Conservation (phyloP, 257 asterid genomes). For the Cinchona pubescens region DNA sequence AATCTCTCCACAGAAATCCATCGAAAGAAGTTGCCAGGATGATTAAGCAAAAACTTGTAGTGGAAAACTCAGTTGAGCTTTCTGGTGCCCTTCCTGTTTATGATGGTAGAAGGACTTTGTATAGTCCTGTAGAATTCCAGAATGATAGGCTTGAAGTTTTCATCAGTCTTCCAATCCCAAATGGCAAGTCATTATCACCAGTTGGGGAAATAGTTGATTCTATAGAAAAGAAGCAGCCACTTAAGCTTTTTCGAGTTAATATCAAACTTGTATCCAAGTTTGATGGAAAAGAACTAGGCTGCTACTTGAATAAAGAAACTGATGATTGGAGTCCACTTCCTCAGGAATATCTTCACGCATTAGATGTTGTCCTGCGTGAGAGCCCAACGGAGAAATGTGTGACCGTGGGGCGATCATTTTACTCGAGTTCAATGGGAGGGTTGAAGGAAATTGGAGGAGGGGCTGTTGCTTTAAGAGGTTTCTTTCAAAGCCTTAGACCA, state of each 20-base stretch:
- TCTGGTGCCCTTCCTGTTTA: slow-evolving; percentile 69
- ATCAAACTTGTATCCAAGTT: slow-evolving; percentile 79
- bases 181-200: slow-evolving; percentile 17
- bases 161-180: slow-evolving; percentile 59
- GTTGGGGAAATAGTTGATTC: slow-evolving; percentile 16
- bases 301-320: slow-evolving; percentile 44
- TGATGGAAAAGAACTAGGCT: slow-evolving; percentile 55
- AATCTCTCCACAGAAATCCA: slow-evolving; percentile 72
- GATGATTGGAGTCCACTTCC: slow-evolving; percentile 62
- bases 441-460: slow-evolving; percentile 84
- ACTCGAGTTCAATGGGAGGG: slow-evolving; percentile 69
- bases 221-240: slow-evolving; percentile 22
- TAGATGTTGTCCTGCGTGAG: slow-evolving; percentile 82
- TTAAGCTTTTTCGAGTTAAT: slow-evolving; percentile 62
- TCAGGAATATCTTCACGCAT: slow-evolving; percentile 91
- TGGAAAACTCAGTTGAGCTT: slow-evolving; percentile 44
- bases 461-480: slow-evolving; percentile 76
- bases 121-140: slow-evolving; percentile 75
- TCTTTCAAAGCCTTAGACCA: slow-evolving; percentile 89
- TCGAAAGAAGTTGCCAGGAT: slow-evolving; percentile 70
- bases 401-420: slow-evolving; percentile 63
- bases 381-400: slow-evolving; percentile 62
- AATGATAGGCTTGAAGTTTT: slow-evolving; percentile 61
- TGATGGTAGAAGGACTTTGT: slow-evolving; percentile 75
- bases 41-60: slow-evolving; percentile 66